phyloP scores from a whole-genome alignment of 2,329 filamentous ascomycete species.

The Zelopaecilomyces penicillatus region DNA sequence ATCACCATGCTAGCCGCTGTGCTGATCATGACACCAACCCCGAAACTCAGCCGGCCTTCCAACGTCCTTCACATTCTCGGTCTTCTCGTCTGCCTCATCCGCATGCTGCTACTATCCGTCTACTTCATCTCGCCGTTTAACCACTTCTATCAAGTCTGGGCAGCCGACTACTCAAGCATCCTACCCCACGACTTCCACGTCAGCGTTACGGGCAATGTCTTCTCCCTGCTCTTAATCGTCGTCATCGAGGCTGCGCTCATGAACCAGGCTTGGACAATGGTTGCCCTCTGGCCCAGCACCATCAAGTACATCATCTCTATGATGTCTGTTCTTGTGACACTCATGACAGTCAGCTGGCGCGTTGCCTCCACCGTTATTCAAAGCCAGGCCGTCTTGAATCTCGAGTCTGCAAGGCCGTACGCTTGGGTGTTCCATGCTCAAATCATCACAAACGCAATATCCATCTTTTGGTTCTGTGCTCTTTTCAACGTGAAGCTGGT shows the following conservation, averaged over 20 bases:
- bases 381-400: constrained; percentile 20
- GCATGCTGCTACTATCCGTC: constrained; percentile 46
- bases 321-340: constrained; percentile 27
- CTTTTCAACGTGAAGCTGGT: constrained; percentile 46
- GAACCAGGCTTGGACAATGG: constrained; percentile 45
- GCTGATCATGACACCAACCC: constrained; percentile 54
- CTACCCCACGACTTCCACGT: constrained; percentile 25
- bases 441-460: constrained; percentile 30
- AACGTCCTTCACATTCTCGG: constrained; percentile 57
- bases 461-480: constrained; percentile 46
- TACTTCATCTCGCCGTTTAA: constrained; percentile 54
- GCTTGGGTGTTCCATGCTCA: constrained; percentile 32
- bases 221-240: constrained; percentile 36
- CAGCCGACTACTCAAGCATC: constrained; percentile 45
- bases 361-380: constrained; percentile 29
- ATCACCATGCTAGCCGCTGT: constrained; percentile 57
- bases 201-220: constrained; percentile 31
- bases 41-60: constrained; percentile 56
- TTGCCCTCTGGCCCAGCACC: constrained; percentile 36
- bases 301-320: constrained; percentile 23
- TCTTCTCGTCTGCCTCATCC: constrained; percentile 52
- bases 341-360: constrained; percentile 23
- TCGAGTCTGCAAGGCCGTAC: constrained; percentile 14
- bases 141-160: constrained; percentile 52
- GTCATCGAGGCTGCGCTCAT: constrained; percentile 39